Conservation (phyloP, 495 filamentous ascomycete species). For the Penicillium roqueforti region DNA sequence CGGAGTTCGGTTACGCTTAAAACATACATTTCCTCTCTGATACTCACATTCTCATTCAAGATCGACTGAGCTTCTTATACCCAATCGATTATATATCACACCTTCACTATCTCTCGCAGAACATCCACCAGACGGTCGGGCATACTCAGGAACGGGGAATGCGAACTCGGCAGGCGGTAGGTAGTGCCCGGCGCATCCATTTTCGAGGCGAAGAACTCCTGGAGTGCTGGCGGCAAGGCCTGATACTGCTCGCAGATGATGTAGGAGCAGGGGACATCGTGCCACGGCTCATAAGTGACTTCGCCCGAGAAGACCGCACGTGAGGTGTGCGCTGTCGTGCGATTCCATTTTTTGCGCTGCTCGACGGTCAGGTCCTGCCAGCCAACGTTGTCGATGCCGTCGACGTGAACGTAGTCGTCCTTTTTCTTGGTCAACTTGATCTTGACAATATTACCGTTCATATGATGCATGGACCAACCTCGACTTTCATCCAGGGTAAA, state of each 20-base stretch:
- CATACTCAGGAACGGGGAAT: conserved; percentile 32
- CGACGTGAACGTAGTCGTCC: conserved; percentile 22
- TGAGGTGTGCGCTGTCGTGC: conserved; percentile 16
- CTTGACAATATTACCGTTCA: background rate
- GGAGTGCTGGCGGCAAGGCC: conserved; percentile 24
- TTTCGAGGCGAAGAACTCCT: conserved; percentile 29
- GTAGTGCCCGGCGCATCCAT: conserved; percentile 18
- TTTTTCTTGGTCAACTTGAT: conserved; percentile 5
- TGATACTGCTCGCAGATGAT: conserved; percentile 31
- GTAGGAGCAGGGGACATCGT: conserved; percentile 28
- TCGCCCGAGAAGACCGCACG: conserved; percentile 22
- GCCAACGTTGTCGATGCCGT: conserved; percentile 13
- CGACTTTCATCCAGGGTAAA: conserved; percentile 28
- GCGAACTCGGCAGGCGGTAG: conserved; percentile 24
- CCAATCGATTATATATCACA: background rate
- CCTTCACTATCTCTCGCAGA: conserved; percentile 2
- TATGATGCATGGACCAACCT: conserved; percentile 16
- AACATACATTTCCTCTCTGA: conserved; percentile 5
- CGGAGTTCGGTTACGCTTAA: conserved; percentile 20
- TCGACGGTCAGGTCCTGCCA: conserved; percentile 24
- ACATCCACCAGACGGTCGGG: conserved; percentile 15
- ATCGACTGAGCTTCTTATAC: conserved; percentile 2
- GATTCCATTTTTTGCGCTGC: conserved; percentile 19
- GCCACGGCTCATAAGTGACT: conserved; percentile 24
- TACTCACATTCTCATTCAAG: background rate